Percentiles rank a stretch among this genome's conserved stretches.
Evolutionary conservation across 805 yeast species (phyloP).

Genomic region (Candida jianshihensis): DNA sequence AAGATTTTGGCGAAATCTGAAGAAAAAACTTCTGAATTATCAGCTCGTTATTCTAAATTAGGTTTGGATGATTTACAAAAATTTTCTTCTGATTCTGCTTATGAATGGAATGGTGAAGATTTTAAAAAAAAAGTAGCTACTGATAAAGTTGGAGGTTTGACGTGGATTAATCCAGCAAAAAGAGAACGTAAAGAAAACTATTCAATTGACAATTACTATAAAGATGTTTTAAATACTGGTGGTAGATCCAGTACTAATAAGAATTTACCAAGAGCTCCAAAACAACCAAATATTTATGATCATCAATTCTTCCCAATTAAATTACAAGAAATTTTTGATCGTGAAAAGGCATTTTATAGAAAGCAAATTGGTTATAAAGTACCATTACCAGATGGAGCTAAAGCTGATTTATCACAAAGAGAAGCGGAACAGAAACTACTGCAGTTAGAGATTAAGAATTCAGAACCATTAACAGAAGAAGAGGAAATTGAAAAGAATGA

Average conservation of each 20-base stretch:
- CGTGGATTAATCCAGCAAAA: constrained; percentile 82
- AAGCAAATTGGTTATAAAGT: constrained; percentile 59
- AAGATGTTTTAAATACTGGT: constrained; percentile 71
- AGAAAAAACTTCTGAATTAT: constrained; percentile 52
- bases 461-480: constrained; percentile 78
- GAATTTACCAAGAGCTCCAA: constrained; percentile 76
- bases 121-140: constrained; percentile 58
- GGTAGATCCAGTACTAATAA: constrained; percentile 41
- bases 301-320: constrained; percentile 88
- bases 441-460: constrained; percentile 65
- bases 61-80: constrained; percentile 76
- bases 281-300: constrained; percentile 73
- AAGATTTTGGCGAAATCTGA: constrained; percentile 54
- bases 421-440: constrained; percentile 44
- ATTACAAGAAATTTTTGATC: constrained; percentile 66
- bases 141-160: constrained; percentile 39
- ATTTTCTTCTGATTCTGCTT: constrained; percentile 66
- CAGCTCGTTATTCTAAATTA: constrained; percentile 55
- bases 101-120: constrained; percentile 85
- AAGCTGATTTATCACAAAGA: constrained; percentile 28
- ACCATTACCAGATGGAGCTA: constrained; percentile 53
- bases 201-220: constrained; percentile 80
- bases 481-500: constrained; percentile 61
- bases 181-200: constrained; percentile 81
- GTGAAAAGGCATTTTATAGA: constrained; percentile 72